Evolutionary conservation across 371 early-diverging fungal species (phyloP).

Genomic region (Nematocida parisii): DNA sequence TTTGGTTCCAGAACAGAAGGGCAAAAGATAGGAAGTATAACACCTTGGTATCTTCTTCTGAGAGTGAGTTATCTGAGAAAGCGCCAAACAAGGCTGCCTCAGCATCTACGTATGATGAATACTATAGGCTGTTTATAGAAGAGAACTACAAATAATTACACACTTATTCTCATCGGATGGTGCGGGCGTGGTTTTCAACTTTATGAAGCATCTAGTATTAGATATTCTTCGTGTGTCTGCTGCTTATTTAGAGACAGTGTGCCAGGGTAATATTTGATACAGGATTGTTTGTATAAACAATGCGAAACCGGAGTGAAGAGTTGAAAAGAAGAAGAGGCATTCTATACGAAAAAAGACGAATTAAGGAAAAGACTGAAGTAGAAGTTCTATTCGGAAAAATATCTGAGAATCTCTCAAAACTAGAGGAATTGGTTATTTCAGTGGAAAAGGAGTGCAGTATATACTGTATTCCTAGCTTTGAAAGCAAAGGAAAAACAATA

Average conservation of each 20-base stretch:
- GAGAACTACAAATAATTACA: slow-evolving; percentile 4
- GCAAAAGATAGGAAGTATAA: slow-evolving; percentile 57
- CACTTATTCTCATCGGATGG: too few species aligned
- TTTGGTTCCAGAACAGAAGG: slow-evolving; percentile 70
- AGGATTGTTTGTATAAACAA: not conserved
- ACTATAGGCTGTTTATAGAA: not conserved
- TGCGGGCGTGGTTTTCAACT: too few species aligned
- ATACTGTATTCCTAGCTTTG: slow-evolving; percentile 45
- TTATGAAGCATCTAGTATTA: too few species aligned
- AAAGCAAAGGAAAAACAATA: slow-evolving; percentile 14
- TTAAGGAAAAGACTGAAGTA: slow-evolving; percentile 45
- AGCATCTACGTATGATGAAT: slow-evolving; percentile 1
- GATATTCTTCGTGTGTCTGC: too few species aligned
- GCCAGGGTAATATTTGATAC: too few species aligned
- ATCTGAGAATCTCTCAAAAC: not conserved
- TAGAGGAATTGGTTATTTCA: slow-evolving; percentile 1
- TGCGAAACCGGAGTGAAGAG: slow-evolving; percentile 52
- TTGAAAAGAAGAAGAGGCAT: slow-evolving; percentile 14
- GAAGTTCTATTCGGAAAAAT: slow-evolving; percentile 33
- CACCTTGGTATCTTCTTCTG: too few species aligned
- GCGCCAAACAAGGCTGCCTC: not conserved
- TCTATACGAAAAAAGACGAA: not conserved
- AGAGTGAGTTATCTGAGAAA: not conserved
- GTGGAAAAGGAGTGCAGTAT: slow-evolving; percentile 54
- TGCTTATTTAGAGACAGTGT: too few species aligned